Base-by-base conservation (phyloP, 176 grass and related monocot genomes). In the Eremochloa ophiuroides region DNA sequence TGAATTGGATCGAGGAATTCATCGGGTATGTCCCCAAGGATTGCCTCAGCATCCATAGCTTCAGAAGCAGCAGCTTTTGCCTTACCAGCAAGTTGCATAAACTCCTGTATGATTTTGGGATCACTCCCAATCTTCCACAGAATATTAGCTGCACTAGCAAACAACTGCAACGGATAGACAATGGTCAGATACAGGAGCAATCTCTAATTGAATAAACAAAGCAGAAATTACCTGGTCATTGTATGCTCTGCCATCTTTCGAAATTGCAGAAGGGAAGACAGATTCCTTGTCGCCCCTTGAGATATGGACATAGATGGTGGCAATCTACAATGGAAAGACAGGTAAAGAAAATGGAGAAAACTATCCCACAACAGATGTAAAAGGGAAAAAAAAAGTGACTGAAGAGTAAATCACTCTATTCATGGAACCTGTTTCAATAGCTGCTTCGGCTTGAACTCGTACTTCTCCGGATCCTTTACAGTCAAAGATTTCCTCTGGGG, bases 391-490 rank as follows among this genome's bases (percentile, higher is more conserved):
- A 10, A 17, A 71, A 10, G n/a, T 25, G 65, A 22, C 56, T 29
- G 38, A 10, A 41, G 50, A 63, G 26, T 82, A 47, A 29, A 71
- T 34, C 8, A 17, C 28, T 64, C 46, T 58, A 82, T 64, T 56
- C 68, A 79, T 42, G 41, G 74, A 18, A 94, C 95, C 88, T 99
- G 90, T 79, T 99, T 99, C 80, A 99, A 86, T 46, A 99, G 83
- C 83, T 99, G 88, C 82, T 89, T 99, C 0, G 96, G 96, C 70
- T 79, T 95, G 88, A 95, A 99, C 79, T 95, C 96, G 17, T 99
- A 99, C 77, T 99, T 99, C 82, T 99, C 96, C 17, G 93, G 96
- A 93, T 99, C 96, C 89, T 99, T 99, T 43, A 99, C 93, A n/a
- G 74, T 95, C n/a, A 99, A 82, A 2, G 96, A 99, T 87, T 91